Conservation (phyloP, 2,329 filamentous ascomycete species). For the Penicillium sp. region DNA sequence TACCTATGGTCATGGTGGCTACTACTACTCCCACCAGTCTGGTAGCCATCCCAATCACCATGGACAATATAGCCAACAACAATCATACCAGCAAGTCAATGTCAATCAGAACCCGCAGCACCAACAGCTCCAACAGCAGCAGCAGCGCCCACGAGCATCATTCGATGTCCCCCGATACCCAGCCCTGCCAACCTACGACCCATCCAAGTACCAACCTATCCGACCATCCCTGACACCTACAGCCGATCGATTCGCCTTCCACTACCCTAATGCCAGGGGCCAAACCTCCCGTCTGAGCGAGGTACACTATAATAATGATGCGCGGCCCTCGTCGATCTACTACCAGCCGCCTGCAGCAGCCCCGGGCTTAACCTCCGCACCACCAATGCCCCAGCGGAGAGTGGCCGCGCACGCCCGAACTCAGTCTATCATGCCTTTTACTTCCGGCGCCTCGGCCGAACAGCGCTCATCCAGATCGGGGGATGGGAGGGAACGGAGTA, state of each 20-base stretch:
- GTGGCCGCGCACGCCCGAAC: constrained; percentile 16
- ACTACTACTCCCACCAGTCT: constrained; percentile 5
- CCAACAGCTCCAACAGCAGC: constrained; percentile 15
- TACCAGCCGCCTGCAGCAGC: constrained; percentile 15
- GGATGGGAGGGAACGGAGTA: constrained; percentile 29
- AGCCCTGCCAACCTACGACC: constrained; percentile 42
- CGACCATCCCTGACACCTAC: constrained; percentile 23
- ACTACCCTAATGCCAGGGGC: constrained; percentile 17
- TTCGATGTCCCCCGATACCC: constrained; percentile 38
- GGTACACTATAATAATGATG: constrained; percentile 28
- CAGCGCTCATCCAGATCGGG: constrained; percentile 15
- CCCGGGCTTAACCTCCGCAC: constrained; percentile 1
- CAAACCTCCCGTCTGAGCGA: constrained; percentile 31
- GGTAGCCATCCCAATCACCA: neutral
- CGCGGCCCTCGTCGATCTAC: constrained; percentile 26
- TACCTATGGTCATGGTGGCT: constrained; percentile 1
- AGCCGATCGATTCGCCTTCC: constrained; percentile 15
- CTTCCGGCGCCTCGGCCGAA: constrained; percentile 10
- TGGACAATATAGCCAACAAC: neutral
- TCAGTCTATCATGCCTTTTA: constrained; percentile 23
- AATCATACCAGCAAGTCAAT: neutral
- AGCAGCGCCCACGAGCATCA: constrained; percentile 24
- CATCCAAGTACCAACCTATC: constrained; percentile 40
- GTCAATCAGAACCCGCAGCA: constrained; percentile 14
- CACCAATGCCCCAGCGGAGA: constrained; percentile 1